Base-by-base conservation (phyloP, 306 rosid genomes). In the Luffa acutangula region DNA sequence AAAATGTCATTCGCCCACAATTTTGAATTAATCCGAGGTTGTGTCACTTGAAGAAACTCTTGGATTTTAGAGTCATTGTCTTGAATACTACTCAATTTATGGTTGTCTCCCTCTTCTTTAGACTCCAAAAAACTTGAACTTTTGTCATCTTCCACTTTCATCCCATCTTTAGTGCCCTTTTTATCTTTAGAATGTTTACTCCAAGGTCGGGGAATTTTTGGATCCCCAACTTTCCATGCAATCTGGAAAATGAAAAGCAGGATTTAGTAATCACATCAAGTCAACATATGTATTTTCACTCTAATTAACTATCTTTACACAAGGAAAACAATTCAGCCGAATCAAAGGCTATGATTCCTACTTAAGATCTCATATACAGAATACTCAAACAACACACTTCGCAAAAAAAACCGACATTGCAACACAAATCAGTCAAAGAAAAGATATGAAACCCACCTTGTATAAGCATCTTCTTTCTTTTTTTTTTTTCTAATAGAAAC, bases 21-120 rank as follows among this genome's bases (percentile, higher is more conserved):
- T 79, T 95, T 95, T 49, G 97, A 87, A 81, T 89, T 89, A 9
- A 77, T 81, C 63, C 97, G 88, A 66, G 99, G 90, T 84, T 91
- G 93, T 93, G 89, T 90, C 71, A 93, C 97, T 87, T 93, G 84
- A 82, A 95, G 87, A 84, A 91, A 95, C 62, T 95, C 99, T 73
- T 87, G 86, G 62, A 95, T 87, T 82, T 89, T 69, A 1, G 90
- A 84, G 73, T 91, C 96, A 81, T 81, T 85, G 83, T 58, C 71
- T 78, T 81, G 83, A 80, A 46, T 57, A 17, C 63, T 77, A 17
- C 63, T 77, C 85, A 84, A 82, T 70, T 43, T 84, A 64, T 66
- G 60, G 72, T 67, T 63, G 3, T 82, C 66, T 79, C 62, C 64
- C 74, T 45, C 82, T 70, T 69, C 85, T 81, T 87, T 84, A 59